Base-by-base conservation (phyloP, 1,284 basidiomycete genomes). In the Anthracocystis panici-leucophaei region DNA sequence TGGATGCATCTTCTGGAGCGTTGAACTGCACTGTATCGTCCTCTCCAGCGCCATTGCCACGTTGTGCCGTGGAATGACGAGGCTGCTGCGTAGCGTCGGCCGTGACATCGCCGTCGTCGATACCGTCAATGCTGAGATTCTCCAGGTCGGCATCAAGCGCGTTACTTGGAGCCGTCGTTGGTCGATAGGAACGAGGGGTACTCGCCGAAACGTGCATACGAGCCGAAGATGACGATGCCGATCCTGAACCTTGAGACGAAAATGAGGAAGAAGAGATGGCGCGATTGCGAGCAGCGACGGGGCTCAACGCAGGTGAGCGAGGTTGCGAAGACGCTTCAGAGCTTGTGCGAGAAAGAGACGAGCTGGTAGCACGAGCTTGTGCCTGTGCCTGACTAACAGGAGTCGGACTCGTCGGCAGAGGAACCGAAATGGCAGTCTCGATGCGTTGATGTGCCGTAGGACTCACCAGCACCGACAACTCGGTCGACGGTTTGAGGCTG, bases 1-100 rank as follows among this genome's bases (percentile, higher is more conserved):
- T 69, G 9, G 79, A 76, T 27, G 65, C 78, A 33, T 80, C 80
- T 18, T 65, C 69, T 0, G 67, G 60, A 8, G 63, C 65, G 8
- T 38, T 60, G 2, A 81, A 62, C 52, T 81, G 77, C 6, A 79
- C 20, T 9, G 79, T 81, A 16, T 81, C 79, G 42, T 81, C 79
- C 20, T 65, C 66, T 7, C 44, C 58, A 16, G 56, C n/a, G 3
- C 52, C 46, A 5, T 27, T 40, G 9, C 21, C 14, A 3, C 40
- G 40, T 29, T 44, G 21, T 5, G 38, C 21, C 9, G 33, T 9
- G 8, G 40, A 5, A 8, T 50, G 45, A 3, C 61, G 63, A 1
- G 61, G 54, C 38, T 60, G 74, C 41, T 57, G 53, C 12, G 73
- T 76, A 1, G 63, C 58, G 25, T 76, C 74, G 5, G 56, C 62